Evolutionary conservation across 176 grass and related monocot genomes (phyloP), one percentile per base, ranked within the genome.

Genomic region (Oryza officinalis): DNA sequence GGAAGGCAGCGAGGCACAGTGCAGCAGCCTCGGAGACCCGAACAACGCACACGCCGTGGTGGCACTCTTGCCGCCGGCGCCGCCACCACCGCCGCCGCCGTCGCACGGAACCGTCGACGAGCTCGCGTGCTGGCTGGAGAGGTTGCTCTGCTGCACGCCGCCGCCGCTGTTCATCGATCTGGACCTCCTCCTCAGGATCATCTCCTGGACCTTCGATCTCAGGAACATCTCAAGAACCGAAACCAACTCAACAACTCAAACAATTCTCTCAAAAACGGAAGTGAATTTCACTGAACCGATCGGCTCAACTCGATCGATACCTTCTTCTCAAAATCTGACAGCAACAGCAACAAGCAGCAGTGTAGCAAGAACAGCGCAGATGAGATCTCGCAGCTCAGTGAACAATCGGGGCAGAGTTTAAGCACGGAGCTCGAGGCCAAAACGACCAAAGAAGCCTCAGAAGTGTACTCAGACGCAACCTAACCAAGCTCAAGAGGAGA

Each of bases 181-280:
- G 5, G 81, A 87, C 68, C 91, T 74, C 87, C 87, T 86, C 81
- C 87, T 63, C 38, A 90, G 81, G 23, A 87, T 78, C 84, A 90
- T 87, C 68, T 92, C 87, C 78, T 90, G 87, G 67, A 89, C 22
- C 87, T 92, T 92, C 20, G 84, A 92, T 61, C 87, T 78, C 80
- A 86, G 47, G 60, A 89, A 84, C 91, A 92, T 89, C 2, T 66
- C 83, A 46, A 63, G 12, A 85, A 37, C 74, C 23, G 67, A 44
- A 44, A 77, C 26, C 8, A 27, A 31, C 67, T 7, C n/a, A 44
- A 67, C 15, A 33, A 33, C 1, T 18, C 13, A 46, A 15, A 20
- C 14, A 7, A 27, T 46, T 18, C 63, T 45, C 71, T 13, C 63
- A 59, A 71, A 81, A 44, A 18, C 67, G 10, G 18, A 76, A 71